These are phyloP conservation scores for Anthracocystis setariae DNA, from an alignment of 1,284 basidiomycete genomes.

Conservation along the genomic window DNA sequence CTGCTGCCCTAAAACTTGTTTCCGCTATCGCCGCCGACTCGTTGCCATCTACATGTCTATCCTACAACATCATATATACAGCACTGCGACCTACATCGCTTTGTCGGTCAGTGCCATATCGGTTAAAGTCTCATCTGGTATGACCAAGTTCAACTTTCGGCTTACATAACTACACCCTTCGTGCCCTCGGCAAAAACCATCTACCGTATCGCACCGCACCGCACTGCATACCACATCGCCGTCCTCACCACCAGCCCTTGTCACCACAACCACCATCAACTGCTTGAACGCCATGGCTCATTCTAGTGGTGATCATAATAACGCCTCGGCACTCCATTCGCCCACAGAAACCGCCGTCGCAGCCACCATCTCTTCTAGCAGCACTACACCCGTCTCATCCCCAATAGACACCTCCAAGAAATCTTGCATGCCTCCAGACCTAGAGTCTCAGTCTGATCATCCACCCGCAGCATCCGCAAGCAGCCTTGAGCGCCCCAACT, in stretches of 20 bases:
- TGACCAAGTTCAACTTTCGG: conserved; percentile 2
- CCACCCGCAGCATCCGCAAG: not conserved
- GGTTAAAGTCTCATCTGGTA: conserved; percentile 10
- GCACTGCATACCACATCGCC: not conserved
- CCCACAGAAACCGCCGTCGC: not conserved
- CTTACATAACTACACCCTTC: not conserved
- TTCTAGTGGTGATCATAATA: conserved; percentile 6
- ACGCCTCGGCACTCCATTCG: conserved; percentile 1
- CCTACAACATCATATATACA: conserved; percentile 14
- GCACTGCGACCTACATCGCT: not conserved
- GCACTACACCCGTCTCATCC: conserved; percentile 9
- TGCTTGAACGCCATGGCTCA: conserved; percentile 3
- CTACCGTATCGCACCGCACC: not conserved
- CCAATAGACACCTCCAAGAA: conserved; percentile 12
- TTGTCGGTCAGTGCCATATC: too few species aligned
- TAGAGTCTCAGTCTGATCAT: conserved; percentile 5
- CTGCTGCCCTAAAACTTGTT: conserved; percentile 1
- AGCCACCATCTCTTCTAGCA: conserved; percentile 1
- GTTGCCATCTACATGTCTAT: not conserved
- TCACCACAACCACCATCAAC: not conserved
- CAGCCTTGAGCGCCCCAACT: conserved; percentile 7
- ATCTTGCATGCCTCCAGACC: conserved; percentile 19
- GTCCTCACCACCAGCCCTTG: not conserved
- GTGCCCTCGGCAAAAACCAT: not conserved
- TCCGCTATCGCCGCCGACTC: conserved; percentile 13